Percentiles rank a stretch among this genome's conserved stretches.
Evolutionary conservation across 805 yeast species (phyloP).

Genomic region (Saccharomycopsis malanga): DNA sequence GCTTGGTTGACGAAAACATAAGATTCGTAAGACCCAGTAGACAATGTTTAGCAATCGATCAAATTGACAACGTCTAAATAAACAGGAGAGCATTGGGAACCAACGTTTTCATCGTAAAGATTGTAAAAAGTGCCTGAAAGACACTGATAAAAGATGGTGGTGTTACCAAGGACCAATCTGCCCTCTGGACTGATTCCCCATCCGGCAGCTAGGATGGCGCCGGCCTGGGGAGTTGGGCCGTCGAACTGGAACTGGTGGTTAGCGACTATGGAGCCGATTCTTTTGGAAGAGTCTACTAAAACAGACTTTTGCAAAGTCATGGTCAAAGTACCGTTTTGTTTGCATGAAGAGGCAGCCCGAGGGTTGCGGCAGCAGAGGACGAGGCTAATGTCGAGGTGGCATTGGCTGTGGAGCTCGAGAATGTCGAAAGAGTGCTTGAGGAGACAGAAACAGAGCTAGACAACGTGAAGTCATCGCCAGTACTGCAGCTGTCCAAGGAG

Average conservation of each 20-base stretch:
- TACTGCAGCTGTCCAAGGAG: slow-evolving; percentile 5
- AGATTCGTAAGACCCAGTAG: too few relatives aligned
- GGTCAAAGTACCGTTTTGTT: slow-evolving; percentile 37
- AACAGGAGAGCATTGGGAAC: slow-evolving; percentile 43
- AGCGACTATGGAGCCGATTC: slow-evolving; percentile 55
- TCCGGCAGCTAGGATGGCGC: slow-evolving; percentile 44
- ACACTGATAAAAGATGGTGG: slow-evolving; percentile 46
- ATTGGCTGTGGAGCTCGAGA: slow-evolving; percentile 22
- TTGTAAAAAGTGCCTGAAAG: slow-evolving; percentile 51
- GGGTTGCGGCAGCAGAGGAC: slow-evolving; percentile 22
- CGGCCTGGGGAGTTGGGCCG: slow-evolving; percentile 58
- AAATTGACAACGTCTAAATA: slow-evolving; percentile 38
- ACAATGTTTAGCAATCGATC: slow-evolving; percentile 36
- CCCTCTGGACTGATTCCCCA: slow-evolving; percentile 34
- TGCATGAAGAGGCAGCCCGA: slow-evolving; percentile 27
- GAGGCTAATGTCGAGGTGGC: slow-evolving; percentile 27
- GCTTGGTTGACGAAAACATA: too few relatives aligned
- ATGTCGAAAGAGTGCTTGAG: slow-evolving; percentile 13
- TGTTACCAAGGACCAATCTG: slow-evolving; percentile 41
- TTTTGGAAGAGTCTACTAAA: slow-evolving; percentile 40
- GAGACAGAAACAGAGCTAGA: background rate
- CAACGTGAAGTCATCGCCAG: background rate
- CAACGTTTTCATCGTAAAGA: slow-evolving; percentile 43
- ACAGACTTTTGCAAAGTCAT: slow-evolving; percentile 37
- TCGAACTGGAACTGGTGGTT: slow-evolving; percentile 60